These are phyloP conservation scores for Mycocentrospora acerina DNA, from an alignment of 2,329 filamentous ascomycete species.

Conservation along the genomic window DNA sequence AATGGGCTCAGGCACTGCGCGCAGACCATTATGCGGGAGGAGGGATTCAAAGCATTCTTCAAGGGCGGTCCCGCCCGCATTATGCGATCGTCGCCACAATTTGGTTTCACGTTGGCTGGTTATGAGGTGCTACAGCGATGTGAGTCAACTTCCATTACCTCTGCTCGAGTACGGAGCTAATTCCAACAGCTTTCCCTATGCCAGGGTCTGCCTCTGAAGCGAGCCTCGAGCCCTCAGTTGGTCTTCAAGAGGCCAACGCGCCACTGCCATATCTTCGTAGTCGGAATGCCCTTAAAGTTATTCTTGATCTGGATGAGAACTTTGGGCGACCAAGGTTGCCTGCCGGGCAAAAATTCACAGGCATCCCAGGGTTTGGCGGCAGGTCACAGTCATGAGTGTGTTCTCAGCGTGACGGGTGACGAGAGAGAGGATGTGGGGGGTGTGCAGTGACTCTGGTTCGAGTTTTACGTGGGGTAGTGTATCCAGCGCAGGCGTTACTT, in stretches of 20 bases:
- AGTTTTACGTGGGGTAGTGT: slow-evolving; percentile 19
- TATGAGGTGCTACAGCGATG: slow-evolving; percentile 85
- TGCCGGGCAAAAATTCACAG: slow-evolving; percentile 36
- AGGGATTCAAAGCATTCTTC: slow-evolving; percentile 96
- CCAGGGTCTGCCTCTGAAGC: slow-evolving; percentile 61
- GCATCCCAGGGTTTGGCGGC: slow-evolving; percentile 41
- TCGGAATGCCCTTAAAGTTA: slow-evolving; percentile 91
- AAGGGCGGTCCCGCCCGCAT: slow-evolving; percentile 97
- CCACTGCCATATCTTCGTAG: slow-evolving; percentile 70
- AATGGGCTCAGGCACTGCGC: slow-evolving; percentile 85
- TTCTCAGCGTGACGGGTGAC: slow-evolving; percentile 12
- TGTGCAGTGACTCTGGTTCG: slow-evolving; percentile 36
- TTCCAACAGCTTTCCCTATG: slow-evolving; percentile 63
- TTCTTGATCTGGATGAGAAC: slow-evolving; percentile 89
- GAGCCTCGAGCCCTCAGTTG: slow-evolving; percentile 61
- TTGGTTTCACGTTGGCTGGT: slow-evolving; percentile 93
- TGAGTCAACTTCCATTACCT: slow-evolving; percentile 5
- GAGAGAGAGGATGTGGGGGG: slow-evolving; percentile 17
- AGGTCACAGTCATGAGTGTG: slow-evolving; percentile 27
- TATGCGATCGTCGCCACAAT: slow-evolving; percentile 91
- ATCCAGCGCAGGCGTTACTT: slow-evolving; percentile 23
- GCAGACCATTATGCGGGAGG: slow-evolving; percentile 78
- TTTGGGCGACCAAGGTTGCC: slow-evolving; percentile 75
- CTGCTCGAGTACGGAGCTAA: slow-evolving; percentile 1
- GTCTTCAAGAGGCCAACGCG: slow-evolving; percentile 63